A percentile compares a stretch with the other conserved stretches of the same genome.
Conservation (phyloP, 148 eudicot species). For the Camellia japonica region DNA sequence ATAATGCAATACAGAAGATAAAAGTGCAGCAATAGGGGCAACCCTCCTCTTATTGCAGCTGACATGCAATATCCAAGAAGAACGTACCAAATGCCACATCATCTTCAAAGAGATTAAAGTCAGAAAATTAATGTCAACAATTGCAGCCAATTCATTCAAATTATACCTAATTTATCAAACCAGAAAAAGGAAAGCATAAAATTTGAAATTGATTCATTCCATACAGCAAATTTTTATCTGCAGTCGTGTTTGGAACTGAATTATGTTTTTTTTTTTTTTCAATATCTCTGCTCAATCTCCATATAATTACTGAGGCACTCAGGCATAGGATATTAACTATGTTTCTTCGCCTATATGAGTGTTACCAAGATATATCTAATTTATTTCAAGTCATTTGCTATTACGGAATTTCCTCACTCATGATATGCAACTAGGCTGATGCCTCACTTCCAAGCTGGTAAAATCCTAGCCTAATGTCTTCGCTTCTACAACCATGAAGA, state of each 20-base stretch:
- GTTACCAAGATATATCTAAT: not conserved
- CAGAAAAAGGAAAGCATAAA: constrained; percentile 2
- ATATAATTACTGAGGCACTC: not conserved
- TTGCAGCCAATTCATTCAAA: not conserved
- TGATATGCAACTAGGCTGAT: not conserved
- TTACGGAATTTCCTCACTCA: not conserved
- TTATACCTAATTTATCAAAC: not conserved
- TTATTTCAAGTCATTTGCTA: not conserved
- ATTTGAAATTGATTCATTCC: not conserved
- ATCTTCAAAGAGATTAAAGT: constrained; percentile 44
- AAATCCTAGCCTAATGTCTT: not conserved
- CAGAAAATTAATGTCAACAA: not conserved
- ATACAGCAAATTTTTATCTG: not conserved
- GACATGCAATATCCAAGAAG: constrained; percentile 88
- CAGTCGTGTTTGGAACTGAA: not conserved
- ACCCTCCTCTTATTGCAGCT: constrained; percentile 96
- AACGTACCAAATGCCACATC: constrained; percentile 87
- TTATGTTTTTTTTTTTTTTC: not conserved
- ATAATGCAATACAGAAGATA: constrained; percentile 83
- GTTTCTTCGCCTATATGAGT: not conserved
- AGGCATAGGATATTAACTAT: not conserved
- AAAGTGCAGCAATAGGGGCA: constrained; percentile 95
- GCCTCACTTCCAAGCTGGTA: not conserved
- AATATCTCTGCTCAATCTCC: not conserved
- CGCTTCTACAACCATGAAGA: not conserved